Evolutionary conservation across 1,284 basidiomycete species (phyloP).

Genomic region (Melampsora abietis-canadensis): DNA sequence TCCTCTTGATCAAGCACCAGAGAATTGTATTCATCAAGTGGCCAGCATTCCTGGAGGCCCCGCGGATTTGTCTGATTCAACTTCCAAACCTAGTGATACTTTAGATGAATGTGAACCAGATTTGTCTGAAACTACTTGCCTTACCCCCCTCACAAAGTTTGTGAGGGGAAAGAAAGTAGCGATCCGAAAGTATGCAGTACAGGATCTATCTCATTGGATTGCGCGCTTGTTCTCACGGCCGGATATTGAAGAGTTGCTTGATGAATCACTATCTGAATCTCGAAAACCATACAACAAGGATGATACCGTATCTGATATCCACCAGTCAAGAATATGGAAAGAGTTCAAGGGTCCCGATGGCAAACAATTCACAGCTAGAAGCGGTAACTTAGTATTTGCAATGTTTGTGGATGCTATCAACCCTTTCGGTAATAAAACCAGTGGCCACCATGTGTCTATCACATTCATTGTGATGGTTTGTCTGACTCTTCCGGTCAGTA

Average conservation of each 20-base stretch:
- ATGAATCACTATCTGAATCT: neutral
- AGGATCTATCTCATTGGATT: slow-evolving; percentile 21
- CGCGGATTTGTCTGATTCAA: neutral
- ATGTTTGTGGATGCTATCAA: slow-evolving; percentile 35
- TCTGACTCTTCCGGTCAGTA: slow-evolving; percentile 47
- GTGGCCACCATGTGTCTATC: slow-evolving; percentile 24
- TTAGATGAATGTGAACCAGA: neutral
- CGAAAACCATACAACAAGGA: neutral
- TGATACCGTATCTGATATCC: neutral
- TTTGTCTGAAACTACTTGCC: neutral
- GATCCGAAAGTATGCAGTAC: neutral
- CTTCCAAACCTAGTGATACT: neutral
- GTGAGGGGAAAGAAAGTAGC: neutral
- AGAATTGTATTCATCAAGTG: neutral
- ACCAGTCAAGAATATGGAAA: slow-evolving; percentile 13
- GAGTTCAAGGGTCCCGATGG: neutral
- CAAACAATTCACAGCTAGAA: neutral
- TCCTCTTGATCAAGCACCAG: neutral
- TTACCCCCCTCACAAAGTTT: neutral
- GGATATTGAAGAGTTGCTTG: neutral
- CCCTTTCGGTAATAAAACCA: slow-evolving; percentile 23
- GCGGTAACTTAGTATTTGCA: slow-evolving; percentile 17
- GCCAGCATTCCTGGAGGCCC: too few relatives aligned
- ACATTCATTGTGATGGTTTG: slow-evolving; percentile 16
- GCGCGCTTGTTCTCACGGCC: neutral